Evolutionary conservation across 169 alveolate species (phyloP), one percentile per base, ranked within the genome.

Genomic region (Babesia ovata): DNA sequence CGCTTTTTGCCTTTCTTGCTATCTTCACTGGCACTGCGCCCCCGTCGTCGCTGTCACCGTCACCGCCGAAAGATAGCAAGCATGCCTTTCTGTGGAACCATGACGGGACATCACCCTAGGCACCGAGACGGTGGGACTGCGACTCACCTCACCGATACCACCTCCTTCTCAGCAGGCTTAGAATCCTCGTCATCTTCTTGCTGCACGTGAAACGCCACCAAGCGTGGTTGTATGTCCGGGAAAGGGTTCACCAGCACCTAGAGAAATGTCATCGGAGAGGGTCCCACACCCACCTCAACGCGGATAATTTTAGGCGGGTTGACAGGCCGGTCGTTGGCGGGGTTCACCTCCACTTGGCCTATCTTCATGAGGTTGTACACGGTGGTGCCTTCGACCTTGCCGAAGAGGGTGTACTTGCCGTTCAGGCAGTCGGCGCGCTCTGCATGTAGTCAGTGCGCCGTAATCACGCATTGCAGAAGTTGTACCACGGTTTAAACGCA

Each of bases 341-440:
- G 79, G 50, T 84, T 88, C 19, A 82, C 84, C 65, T 89, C 88
- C 50, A 59, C 66, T n/a, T 86, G 77, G 54, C 91, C 88, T 72
- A 89, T 85, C 72, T 89, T 89, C 36, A 89, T 52, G 16, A 90
- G 63, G 53, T 88, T 90, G 73, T 88, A 90, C n/a, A 90, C 54
- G 45, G 92, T 84, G 29, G 73, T 70, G 29, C 91, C 91, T 0
- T 86, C 94, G 8, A 96, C 96, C 76, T 94, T 95, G 17, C 99
- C 99, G 85, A 96, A 96, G n/a, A 95, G 90, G 3, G 98, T 94
- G 81, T 93, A 93, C 75, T 95, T 95, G 42, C 92, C 92, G 73
- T 95, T 92, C 59, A 96, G 86, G 79, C 92, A 92, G 53, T 89
- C 91, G 56, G 96, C 93, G 57, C 94, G 83, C 78, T 93, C 98